phyloP scores from a whole-genome alignment of 345 rosid genomes.

The Balakata baccata region DNA sequence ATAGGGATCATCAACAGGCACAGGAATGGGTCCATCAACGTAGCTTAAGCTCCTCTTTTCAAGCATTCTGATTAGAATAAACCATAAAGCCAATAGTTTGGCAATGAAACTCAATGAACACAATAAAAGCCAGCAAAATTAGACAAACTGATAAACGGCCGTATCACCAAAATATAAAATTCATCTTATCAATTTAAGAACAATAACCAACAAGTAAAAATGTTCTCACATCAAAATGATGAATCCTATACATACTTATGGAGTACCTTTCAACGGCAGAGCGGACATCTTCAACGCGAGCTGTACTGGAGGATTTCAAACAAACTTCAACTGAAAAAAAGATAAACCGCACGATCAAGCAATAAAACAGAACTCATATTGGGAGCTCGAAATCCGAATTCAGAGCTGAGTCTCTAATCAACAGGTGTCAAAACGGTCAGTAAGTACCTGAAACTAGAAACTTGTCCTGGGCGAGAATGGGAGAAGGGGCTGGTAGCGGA shows the following conservation, averaged over 20 bases:
- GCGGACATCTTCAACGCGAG: constrained; percentile 58
- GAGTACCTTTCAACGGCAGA: constrained; percentile 63
- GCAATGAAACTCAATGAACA: not conserved
- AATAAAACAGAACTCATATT: not conserved
- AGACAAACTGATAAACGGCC: not conserved
- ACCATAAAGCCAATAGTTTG: not conserved
- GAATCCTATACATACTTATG: not conserved
- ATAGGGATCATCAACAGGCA: constrained; percentile 65
- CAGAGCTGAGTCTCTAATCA: not conserved
- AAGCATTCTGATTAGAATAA: constrained; percentile 57
- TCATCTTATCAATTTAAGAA: not conserved
- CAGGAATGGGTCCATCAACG: constrained; percentile 68
- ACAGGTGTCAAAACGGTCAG: not conserved
- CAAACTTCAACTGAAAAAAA: constrained; percentile 76
- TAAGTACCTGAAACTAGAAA: constrained; percentile 66
- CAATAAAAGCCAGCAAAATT: not conserved
- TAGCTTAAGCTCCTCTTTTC: constrained; percentile 88
- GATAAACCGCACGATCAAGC: not conserved
- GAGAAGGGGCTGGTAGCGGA: constrained; percentile 28
- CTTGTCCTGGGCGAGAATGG: constrained; percentile 36
- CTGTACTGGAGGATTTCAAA: constrained; percentile 82
- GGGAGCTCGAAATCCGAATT: not conserved
- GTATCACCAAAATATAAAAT: not conserved
- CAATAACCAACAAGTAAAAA: not conserved
- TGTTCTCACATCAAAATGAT: not conserved